phyloP scores from a whole-genome alignment of 2,329 filamentous ascomycete genomes.

The Fusarium sterilihyphosum region DNA sequence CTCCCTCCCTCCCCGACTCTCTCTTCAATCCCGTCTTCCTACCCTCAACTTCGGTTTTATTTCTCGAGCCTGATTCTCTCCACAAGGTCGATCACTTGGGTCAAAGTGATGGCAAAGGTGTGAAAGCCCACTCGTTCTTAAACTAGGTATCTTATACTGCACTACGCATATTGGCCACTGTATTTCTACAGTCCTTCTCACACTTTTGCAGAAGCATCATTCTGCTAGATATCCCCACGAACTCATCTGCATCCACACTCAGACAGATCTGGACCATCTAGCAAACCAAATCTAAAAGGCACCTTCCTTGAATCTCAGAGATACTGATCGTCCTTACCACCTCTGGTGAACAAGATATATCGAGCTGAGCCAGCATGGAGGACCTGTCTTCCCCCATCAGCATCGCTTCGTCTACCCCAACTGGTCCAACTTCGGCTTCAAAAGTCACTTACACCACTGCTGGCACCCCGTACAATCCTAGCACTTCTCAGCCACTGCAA shows the following conservation, averaged over 20 bases:
- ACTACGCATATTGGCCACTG: slow-evolving; percentile 6
- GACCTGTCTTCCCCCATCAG: slow-evolving; percentile 41
- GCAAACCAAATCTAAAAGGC: slow-evolving; percentile 41
- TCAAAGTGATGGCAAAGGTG: slow-evolving; percentile 18
- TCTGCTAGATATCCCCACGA: background rate
- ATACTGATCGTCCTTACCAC: slow-evolving; percentile 26
- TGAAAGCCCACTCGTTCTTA: slow-evolving; percentile 28
- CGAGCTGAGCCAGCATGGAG: slow-evolving; percentile 46
- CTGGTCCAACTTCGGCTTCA: slow-evolving; percentile 36
- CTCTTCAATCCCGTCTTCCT: background rate
- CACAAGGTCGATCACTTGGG: slow-evolving; percentile 1
- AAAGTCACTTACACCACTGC: slow-evolving; percentile 63
- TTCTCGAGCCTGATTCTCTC: slow-evolving; percentile 1
- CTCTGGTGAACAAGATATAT: slow-evolving; percentile 31
- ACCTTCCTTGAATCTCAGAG: slow-evolving; percentile 43
- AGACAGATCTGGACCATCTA: slow-evolving; percentile 20
- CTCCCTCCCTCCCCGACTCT: background rate
- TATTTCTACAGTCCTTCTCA: background rate
- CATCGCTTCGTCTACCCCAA: slow-evolving; percentile 35
- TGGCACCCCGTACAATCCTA: slow-evolving; percentile 65
- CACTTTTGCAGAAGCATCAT: slow-evolving; percentile 15
- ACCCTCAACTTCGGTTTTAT: background rate
- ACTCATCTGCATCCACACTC: slow-evolving; percentile 4
- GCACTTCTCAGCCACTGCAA: slow-evolving; percentile 57
- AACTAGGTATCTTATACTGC: slow-evolving; percentile 7